A percentile compares a stretch with the other conserved stretches of the same genome.
phyloP scores from a whole-genome alignment of 345 rosid species.

The Arabis hirsuta region DNA sequence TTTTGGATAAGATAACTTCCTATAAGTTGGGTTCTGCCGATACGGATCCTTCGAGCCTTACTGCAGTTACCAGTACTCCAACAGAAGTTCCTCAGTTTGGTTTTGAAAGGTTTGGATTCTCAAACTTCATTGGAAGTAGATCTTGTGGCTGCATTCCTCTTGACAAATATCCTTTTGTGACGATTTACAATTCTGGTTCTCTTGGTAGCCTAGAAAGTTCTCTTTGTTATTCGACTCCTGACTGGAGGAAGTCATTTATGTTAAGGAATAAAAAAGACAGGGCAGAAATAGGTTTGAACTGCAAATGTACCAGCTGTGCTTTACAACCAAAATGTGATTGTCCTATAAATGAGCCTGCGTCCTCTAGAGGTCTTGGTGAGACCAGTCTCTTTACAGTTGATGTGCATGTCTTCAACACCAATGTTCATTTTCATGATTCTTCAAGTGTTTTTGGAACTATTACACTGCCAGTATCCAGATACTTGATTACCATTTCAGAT shows the following conservation, averaged over 20 bases:
- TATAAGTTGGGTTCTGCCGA: slow-evolving; percentile 41
- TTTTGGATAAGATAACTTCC: slow-evolving; percentile 56
- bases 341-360: slow-evolving; percentile 40
- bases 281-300: slow-evolving; percentile 44
- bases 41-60: slow-evolving; percentile 36
- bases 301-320: slow-evolving; percentile 38
- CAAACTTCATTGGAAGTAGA: slow-evolving; percentile 65
- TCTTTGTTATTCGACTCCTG: slow-evolving; percentile 51
- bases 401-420: slow-evolving; percentile 55
- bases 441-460: slow-evolving; percentile 74
- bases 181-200: slow-evolving; percentile 55
- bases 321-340: slow-evolving; percentile 35
- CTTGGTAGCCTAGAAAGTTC: slow-evolving; percentile 60
- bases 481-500: slow-evolving; percentile 51
- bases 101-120: slow-evolving; percentile 69
- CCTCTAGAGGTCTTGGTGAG: slow-evolving; percentile 40
- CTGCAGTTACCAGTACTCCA: slow-evolving; percentile 40
- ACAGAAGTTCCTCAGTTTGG: slow-evolving; percentile 48
- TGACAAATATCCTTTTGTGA: slow-evolving; percentile 70
- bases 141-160: slow-evolving; percentile 63
- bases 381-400: slow-evolving; percentile 48
- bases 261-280: slow-evolving; percentile 48
- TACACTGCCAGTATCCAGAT: slow-evolving; percentile 54
- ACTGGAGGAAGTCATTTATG: slow-evolving; percentile 61
- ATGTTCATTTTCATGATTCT: slow-evolving; percentile 83